Base-by-base conservation (phyloP, 2,329 filamentous ascomycete species). In the Tolypocladium tundrense region DNA sequence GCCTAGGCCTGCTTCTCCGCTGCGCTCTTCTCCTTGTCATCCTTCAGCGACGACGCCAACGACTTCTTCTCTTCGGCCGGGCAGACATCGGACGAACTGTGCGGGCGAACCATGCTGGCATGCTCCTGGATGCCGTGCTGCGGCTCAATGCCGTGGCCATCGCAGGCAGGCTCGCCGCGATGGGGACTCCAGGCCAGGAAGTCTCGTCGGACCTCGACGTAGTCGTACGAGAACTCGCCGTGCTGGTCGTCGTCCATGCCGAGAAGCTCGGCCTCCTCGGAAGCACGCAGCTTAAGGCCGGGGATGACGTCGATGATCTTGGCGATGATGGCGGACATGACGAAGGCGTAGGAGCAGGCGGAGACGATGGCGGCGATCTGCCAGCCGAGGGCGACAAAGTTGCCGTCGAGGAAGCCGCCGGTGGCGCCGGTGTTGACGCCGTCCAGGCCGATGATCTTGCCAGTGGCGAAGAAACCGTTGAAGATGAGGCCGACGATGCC, bases 231-330 rank as follows among this genome's bases (percentile, higher is more conserved):
- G 70, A 93, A 94, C 74, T 94, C 90, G 73, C 90, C 90, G 65
- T 93, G 88, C 76, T 94, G 90, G 74, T 93, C 89, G 69, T 93
- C 90, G 68, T 94, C 90, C 88, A 93, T 92, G 64, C 90, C 90
- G 58, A 93, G 83, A 14, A 93, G 83, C 73, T 94, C 90, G 31
- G 90, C 90, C 73, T 92, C 87, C 68, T 91, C 88, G 33, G 83
- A 87, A 10, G 89, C 88, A 59, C 90, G 88, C 52, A 94, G 87
- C 70, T 91, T 83, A 24, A 94, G 82, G 53, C 89, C 89, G 33
- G 90, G 90, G 27, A 91, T 79, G 62, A 85, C 70, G 75, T 94
- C 87, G 75, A 94, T 88, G 67, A 76, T 69, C 74, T 87, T 90
- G 60, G 89, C 89, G 65, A 94, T 81, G 65, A 87, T 68, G 58